phyloP scores from a whole-genome alignment of 345 rosid species.

The Lenwebbia sp. region DNA sequence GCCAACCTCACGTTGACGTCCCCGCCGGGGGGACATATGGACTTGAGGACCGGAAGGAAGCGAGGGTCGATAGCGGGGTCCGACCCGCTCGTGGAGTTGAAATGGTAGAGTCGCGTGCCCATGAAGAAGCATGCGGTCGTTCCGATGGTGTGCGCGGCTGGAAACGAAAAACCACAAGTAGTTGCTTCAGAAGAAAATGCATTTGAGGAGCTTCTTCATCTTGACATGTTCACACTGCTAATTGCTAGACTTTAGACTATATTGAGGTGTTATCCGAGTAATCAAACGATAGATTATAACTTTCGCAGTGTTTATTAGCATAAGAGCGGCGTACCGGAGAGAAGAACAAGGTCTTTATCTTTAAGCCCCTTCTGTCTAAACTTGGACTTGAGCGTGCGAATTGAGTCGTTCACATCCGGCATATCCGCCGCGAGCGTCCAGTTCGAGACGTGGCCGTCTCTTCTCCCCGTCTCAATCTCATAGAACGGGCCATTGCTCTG shows the following conservation, averaged over 20 bases:
- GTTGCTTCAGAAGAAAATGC: neutral
- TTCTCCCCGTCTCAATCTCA: slow-evolving; percentile 52
- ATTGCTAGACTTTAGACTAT: neutral
- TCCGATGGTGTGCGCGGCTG: slow-evolving; percentile 83
- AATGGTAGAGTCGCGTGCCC: slow-evolving; percentile 48
- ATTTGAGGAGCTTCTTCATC: neutral
- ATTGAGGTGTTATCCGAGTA: neutral
- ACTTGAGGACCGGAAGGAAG: slow-evolving; percentile 31
- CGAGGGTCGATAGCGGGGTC: slow-evolving; percentile 52
- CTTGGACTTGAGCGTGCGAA: slow-evolving; percentile 36
- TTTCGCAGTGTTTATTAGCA: neutral
- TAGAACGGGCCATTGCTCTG: slow-evolving; percentile 57
- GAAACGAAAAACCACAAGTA: neutral
- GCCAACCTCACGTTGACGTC: slow-evolving; percentile 39
- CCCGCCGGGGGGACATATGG: slow-evolving; percentile 42
- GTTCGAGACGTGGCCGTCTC: slow-evolving; percentile 60
- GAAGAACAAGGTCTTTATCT: slow-evolving; percentile 72
- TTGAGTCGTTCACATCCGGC: slow-evolving; percentile 64
- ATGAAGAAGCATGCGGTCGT: slow-evolving; percentile 87
- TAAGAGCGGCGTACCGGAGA: slow-evolving; percentile 24
- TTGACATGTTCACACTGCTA: neutral
- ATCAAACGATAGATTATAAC: no score
- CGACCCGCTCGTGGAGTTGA: slow-evolving; percentile 26
- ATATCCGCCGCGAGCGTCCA: slow-evolving; percentile 34
- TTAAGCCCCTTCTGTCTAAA: slow-evolving; percentile 55